These are phyloP conservation scores for Trypanosoma lewisi DNA, from an alignment of 208 protist species.

Conservation along the genomic window DNA sequence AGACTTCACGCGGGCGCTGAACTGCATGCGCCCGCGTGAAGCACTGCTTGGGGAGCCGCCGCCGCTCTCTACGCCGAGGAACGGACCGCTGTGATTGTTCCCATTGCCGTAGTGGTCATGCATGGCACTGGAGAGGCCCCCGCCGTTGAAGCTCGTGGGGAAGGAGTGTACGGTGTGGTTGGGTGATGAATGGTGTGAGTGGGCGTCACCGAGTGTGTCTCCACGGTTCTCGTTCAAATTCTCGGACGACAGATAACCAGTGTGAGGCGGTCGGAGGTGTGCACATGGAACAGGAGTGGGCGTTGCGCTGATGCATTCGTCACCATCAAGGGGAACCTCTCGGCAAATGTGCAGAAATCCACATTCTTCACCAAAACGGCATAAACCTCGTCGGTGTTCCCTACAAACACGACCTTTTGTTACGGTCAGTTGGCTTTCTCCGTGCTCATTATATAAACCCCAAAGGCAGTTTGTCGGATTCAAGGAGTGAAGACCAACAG, in stretches of 20 bases:
- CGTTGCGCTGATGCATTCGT: conserved; percentile 25
- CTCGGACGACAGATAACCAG: background rate
- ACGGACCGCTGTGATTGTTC: background rate
- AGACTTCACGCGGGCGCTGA: conserved; percentile 8
- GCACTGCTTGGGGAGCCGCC: conserved; percentile 1
- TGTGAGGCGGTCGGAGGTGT: background rate
- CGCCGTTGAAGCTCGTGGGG: background rate
- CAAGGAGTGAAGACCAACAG: conserved; percentile 59
- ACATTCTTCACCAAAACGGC: conserved; percentile 86
- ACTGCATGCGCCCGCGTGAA: conserved; percentile 11
- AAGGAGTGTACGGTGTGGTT: background rate
- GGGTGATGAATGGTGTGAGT: background rate
- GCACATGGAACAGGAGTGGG: conserved; percentile 2
- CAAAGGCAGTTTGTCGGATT: conserved; percentile 74
- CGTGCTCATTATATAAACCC: conserved; percentile 52
- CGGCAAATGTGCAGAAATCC: conserved; percentile 84
- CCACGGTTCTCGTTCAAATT: background rate
- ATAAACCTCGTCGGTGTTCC: conserved; percentile 74
- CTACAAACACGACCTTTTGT: conserved; percentile 64
- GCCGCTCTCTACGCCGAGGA: conserved; percentile 10
- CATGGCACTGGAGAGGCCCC: background rate
- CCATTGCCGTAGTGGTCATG: conserved; percentile 7
- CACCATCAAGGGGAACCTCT: conserved; percentile 35
- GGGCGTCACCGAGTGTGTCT: background rate
- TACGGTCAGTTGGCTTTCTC: conserved; percentile 40